phyloP scores from a whole-genome alignment of 352 stramenopile genomes.

The Phytophthora macrochlamydospora region DNA sequence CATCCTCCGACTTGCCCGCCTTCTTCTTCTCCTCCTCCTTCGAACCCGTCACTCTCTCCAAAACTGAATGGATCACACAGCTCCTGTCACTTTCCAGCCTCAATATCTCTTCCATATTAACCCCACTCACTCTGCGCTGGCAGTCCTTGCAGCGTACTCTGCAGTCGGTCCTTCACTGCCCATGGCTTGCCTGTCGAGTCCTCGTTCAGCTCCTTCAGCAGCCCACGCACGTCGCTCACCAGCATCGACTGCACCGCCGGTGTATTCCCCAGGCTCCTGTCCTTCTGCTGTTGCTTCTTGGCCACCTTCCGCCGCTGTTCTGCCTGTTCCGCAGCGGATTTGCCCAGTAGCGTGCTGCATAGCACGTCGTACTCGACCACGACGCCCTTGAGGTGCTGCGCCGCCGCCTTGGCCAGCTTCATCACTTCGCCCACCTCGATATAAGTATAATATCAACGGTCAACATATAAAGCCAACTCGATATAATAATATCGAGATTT shows the following conservation, averaged over 20 bases:
- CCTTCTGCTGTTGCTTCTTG: constrained; percentile 18
- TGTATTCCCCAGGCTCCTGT: constrained; percentile 26
- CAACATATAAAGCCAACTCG: no score
- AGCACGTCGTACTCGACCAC: constrained; percentile 82
- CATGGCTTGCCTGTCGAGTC: constrained; percentile 71
- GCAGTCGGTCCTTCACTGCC: constrained; percentile 64
- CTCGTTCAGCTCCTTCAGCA: constrained; percentile 66
- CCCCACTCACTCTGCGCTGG: constrained; percentile 53
- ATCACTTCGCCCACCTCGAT: constrained; percentile 13
- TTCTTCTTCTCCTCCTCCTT: constrained; percentile 23
- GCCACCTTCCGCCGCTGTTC: constrained; percentile 31
- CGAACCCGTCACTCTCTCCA: constrained; percentile 55
- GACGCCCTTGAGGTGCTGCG: constrained; percentile 76
- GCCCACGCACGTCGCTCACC: constrained; percentile 58
- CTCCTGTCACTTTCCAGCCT: constrained; percentile 1
- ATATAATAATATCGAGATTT: no score
- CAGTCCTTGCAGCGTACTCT: constrained; percentile 66
- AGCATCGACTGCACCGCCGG: constrained; percentile 58
- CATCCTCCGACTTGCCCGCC: constrained; percentile 48
- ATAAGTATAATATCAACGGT: no score
- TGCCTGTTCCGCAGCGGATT: constrained; percentile 39
- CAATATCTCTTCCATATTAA: not conserved
- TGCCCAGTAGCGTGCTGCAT: constrained; percentile 69
- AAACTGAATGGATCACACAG: constrained; percentile 35
- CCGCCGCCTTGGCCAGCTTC: constrained; percentile 73